Evolutionary conservation across 1,139 yeast genomes (phyloP).

Genomic region (Blastobotrys indianensis): DNA sequence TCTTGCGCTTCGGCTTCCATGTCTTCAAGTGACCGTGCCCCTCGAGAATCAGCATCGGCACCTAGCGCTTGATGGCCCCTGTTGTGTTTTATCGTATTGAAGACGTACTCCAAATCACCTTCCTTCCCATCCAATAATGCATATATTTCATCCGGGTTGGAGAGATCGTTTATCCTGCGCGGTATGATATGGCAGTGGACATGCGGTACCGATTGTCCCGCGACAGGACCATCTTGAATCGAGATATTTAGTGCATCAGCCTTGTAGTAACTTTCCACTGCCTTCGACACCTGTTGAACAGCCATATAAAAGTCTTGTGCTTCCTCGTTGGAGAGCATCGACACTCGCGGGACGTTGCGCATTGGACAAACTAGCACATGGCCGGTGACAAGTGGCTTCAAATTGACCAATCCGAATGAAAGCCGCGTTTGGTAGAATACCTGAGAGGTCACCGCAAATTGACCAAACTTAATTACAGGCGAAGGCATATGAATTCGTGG

Average conservation of each 20-base stretch:
- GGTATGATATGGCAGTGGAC: constrained; percentile 92
- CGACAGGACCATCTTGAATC: constrained; percentile 92
- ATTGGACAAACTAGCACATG: constrained; percentile 83
- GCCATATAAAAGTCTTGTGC: constrained; percentile 71
- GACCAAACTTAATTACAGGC: constrained; percentile 26
- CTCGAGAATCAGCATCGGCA: constrained; percentile 28
- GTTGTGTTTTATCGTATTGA: constrained; percentile 28
- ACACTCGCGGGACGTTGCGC: constrained; percentile 56
- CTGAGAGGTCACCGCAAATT: constrained; percentile 55
- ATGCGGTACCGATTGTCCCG: constrained; percentile 93
- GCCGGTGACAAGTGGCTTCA: constrained; percentile 87
- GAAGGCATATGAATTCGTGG: too few relatives aligned
- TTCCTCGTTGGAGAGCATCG: constrained; percentile 67
- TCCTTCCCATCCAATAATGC: constrained; percentile 47
- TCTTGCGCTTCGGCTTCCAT: constrained; percentile 63
- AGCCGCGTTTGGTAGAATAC: constrained; percentile 37
- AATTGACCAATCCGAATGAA: constrained; percentile 77
- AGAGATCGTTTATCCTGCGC: constrained; percentile 53
- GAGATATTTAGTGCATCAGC: constrained; percentile 85
- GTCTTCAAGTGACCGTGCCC: constrained; percentile 47
- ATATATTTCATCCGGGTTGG: constrained; percentile 64
- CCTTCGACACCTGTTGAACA: constrained; percentile 62
- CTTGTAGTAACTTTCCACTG: constrained; percentile 56
- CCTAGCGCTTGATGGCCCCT: constrained; percentile 35
- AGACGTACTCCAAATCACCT: constrained; percentile 40